Conservation (phyloP, 2,329 filamentous ascomycete genomes). For the Pseudocercospora pini-densiflorae region DNA sequence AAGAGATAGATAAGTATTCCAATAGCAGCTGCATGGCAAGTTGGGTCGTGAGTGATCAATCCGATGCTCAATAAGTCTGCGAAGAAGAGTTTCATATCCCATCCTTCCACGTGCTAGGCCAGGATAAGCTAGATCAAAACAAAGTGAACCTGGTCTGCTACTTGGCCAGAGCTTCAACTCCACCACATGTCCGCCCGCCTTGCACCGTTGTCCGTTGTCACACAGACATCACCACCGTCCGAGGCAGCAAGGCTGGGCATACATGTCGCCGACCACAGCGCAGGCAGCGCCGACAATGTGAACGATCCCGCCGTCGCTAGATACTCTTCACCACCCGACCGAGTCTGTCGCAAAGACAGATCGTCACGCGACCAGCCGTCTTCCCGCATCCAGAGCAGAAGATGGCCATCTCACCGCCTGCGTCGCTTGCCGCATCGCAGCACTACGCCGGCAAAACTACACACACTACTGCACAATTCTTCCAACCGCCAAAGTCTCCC, state of each 20-base stretch:
- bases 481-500: conserved; percentile 49
- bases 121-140: background rate
- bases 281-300: background rate
- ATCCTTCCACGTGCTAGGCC: background rate
- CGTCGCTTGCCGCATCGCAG: conserved; percentile 20
- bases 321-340: background rate
- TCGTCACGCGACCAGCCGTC: conserved; percentile 23
- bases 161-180: background rate
- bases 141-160: background rate
- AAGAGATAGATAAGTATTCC: no score
- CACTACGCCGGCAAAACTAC: conserved; percentile 12
- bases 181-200: background rate
- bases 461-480: conserved; percentile 40
- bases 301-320: background rate
- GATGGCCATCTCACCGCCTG: conserved; percentile 31
- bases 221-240: no score
- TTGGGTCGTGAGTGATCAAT: background rate
- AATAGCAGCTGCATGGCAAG: no score
- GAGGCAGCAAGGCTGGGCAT: background rate
- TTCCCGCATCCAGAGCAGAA: conserved; percentile 5
- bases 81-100: background rate
- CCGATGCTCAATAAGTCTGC: no score
- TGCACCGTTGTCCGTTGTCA: background rate
- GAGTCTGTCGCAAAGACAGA: conserved; percentile 1
- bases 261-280: background rate